Evolutionary conservation across 805 yeast species (phyloP), one percentile per base, ranked within the genome.

Genomic region (Yarrowia sp.): DNA sequence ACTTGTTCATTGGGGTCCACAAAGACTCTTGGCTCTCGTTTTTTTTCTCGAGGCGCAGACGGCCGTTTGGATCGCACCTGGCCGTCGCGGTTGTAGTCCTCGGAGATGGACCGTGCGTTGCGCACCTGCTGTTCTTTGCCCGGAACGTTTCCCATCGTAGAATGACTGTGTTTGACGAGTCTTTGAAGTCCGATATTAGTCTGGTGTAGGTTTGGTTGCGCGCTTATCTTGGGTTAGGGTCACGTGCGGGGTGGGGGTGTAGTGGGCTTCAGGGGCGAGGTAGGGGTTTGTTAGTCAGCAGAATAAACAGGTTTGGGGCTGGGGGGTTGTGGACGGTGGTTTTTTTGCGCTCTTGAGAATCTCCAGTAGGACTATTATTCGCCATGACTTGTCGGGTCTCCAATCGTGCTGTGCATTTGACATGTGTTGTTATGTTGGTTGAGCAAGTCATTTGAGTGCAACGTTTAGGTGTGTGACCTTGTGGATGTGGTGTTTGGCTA

Each of bases 1-100:
- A 93, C 96, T 67, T 41, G 49, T 12, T 58, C 51, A 30, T 40
- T 41, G 51, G 63, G 63, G 63, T 58, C 63, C 38, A 58, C 51
- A 43, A 32, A 43, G 17, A 58, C 51, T 16, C 41, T 11, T 10
- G 63, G 63, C 51, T 58, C 63, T 7, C 51, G 49, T 32, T 43
- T 58, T 58, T 58, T 58, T 19, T 58, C 63, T 4, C 59, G 59
- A 10, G 43, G 17, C 22, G 24, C 46, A 2, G 46, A 38, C 6
- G 61, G 46, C 8, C 61, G 35, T 11, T 54, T 38, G 24, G 32
- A 11, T 2, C 61, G 33, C 17, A 41, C 24, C 7, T 54, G 33
- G n/a, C 43, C 30, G 16, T 54, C 61, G 26, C 32, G 48, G 19
- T 36, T 46, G 36, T 38, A 54, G 61, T 54, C 46, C 46, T 54